A percentile compares a stretch with the other conserved stretches of the same genome.
Conservation (phyloP, 306 rosid genomes). For the Rosa lucieae region DNA sequence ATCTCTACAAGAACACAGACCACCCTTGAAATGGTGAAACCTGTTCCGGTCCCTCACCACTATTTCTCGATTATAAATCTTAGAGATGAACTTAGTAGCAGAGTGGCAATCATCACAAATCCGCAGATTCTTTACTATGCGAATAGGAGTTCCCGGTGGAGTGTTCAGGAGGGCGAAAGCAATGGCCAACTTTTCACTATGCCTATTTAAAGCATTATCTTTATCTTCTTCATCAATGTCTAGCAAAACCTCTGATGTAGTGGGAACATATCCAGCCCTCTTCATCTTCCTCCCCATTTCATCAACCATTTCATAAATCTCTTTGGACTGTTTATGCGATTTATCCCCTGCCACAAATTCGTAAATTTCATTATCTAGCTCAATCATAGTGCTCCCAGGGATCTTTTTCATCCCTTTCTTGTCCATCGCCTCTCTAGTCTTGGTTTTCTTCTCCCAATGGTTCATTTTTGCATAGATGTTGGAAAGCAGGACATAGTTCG, state of each 20-base stretch:
- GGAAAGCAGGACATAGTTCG: conserved; percentile 79
- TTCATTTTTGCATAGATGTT: conserved; percentile 78
- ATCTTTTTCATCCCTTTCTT: conserved; percentile 71
- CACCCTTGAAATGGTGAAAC: conserved; percentile 82
- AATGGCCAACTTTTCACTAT: conserved; percentile 91
- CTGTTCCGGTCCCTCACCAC: conserved; percentile 80
- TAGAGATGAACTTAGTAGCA: conserved; percentile 83
- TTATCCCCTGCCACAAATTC: conserved; percentile 92
- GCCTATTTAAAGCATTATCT: conserved; percentile 69
- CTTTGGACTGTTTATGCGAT: conserved; percentile 56
- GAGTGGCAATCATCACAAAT: conserved; percentile 89
- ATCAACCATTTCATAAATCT: conserved; percentile 81
- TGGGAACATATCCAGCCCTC: conserved; percentile 73
- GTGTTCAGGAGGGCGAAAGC: conserved; percentile 82
- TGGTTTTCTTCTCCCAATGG: conserved; percentile 79
- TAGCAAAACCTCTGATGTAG: conserved; percentile 76
- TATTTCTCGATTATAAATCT: conserved; percentile 69
- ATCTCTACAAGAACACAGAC: conserved; percentile 74
- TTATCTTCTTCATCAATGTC: conserved; percentile 91
- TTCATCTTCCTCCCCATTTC: conserved; percentile 85
- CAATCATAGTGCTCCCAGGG: conserved; percentile 95
- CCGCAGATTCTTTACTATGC: conserved; percentile 85
- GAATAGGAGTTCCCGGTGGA: conserved; percentile 65
- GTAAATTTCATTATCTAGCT: conserved; percentile 58
- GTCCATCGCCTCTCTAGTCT: conserved; percentile 79